Conservation (phyloP, 306 rosid genomes). For the Vigna hirtella region DNA sequence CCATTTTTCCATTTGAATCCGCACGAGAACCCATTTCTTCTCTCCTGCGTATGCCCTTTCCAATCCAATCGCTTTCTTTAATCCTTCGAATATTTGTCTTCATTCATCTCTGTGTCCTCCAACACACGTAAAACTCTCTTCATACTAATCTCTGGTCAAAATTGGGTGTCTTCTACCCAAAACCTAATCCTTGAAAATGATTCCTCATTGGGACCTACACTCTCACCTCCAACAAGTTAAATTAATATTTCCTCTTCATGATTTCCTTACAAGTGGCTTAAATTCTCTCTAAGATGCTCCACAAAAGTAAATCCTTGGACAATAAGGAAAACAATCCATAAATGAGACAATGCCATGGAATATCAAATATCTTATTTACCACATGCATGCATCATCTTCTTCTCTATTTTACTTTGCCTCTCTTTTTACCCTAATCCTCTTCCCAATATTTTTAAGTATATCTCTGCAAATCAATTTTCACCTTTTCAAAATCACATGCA, state of each 20-base stretch:
- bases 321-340: conserved; percentile 45
- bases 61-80: conserved; percentile 45
- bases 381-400: conserved; percentile 44
- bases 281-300: conserved; percentile 54
- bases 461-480: neutral
- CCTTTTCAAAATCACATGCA: conserved; percentile 7
- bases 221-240: conserved; percentile 36
- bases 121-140: conserved; percentile 46
- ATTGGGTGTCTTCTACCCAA: conserved; percentile 55
- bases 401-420: conserved; percentile 5
- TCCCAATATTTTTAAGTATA: neutral
- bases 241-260: conserved; percentile 21
- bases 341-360: conserved; percentile 54
- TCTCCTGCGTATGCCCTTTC: conserved; percentile 15
- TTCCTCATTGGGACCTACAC: conserved; percentile 64
- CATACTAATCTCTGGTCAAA: conserved; percentile 58
- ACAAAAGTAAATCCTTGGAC: conserved; percentile 61
- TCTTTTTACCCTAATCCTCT: conserved; percentile 38
- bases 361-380: conserved; percentile 52
- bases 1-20: conserved; percentile 53
- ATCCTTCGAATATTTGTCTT: conserved; percentile 85
- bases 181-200: conserved; percentile 63
- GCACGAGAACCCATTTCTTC: conserved; percentile 58
- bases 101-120: conserved; percentile 50
- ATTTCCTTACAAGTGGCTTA: conserved; percentile 56